These are phyloP conservation scores for Metschnikowia gelsemii DNA, from an alignment of 805 yeast species.

Conservation along the genomic window DNA sequence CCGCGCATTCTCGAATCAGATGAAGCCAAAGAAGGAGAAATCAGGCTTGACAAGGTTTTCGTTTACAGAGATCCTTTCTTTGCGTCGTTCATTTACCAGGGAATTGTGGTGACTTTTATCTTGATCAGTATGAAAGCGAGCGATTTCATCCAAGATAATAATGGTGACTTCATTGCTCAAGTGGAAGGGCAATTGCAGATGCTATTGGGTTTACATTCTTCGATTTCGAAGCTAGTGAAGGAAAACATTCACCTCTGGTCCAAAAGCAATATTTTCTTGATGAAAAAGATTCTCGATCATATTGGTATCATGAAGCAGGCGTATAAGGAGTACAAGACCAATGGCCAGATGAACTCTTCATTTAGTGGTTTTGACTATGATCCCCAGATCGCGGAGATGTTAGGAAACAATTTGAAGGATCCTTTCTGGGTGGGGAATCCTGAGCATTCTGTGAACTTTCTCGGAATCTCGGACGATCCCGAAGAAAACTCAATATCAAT, in stretches of 20 bases:
- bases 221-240: conserved; percentile 21
- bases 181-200: conserved; percentile 26
- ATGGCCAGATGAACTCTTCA: background rate
- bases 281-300: conserved; percentile 31
- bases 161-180: conserved; percentile 22
- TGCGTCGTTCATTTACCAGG: conserved; percentile 51
- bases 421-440: conserved; percentile 51
- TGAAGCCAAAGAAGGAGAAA: conserved; percentile 10
- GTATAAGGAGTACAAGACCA: conserved; percentile 3
- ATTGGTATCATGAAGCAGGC: conserved; percentile 25
- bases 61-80: conserved; percentile 45
- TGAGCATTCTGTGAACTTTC: conserved; percentile 14
- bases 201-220: conserved; percentile 27
- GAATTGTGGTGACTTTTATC: conserved; percentile 50
- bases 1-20: conserved; percentile 12
- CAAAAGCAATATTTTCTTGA: conserved; percentile 31
- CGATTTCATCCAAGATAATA: conserved; percentile 27
- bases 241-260: conserved; percentile 34
- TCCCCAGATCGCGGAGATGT: conserved; percentile 33
- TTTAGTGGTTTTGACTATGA: conserved; percentile 15
- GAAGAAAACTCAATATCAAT: background rate
- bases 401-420: conserved; percentile 45
- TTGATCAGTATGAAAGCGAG: conserved; percentile 44
- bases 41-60: conserved; percentile 36
- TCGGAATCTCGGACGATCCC: conserved; percentile 11